These are phyloP conservation scores for Salix viminalis DNA, from an alignment of 345 rosid species.

Conservation along the genomic window DNA sequence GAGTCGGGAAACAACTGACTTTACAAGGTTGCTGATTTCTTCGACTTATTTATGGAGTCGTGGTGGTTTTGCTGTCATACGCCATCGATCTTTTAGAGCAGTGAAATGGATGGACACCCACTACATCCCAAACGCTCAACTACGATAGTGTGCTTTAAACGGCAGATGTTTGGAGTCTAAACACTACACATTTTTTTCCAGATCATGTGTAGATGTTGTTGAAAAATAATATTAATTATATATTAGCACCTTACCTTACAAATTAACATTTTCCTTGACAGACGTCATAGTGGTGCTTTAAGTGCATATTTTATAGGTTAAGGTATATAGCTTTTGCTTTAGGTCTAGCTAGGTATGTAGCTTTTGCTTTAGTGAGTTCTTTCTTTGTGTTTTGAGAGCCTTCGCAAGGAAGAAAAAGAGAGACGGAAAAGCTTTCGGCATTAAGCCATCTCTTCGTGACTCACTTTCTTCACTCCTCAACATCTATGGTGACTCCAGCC, in stretches of 20 bases:
- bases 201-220: background rate
- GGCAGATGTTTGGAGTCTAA: background rate
- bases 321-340: background rate
- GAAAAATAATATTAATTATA: too few species aligned
- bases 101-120: background rate
- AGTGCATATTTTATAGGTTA: background rate
- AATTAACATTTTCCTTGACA: too few species aligned
- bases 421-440: constrained; percentile 24
- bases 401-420: background rate
- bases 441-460: constrained; percentile 30
- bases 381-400: background rate
- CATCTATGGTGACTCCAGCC: constrained; percentile 36
- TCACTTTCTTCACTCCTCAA: constrained; percentile 28
- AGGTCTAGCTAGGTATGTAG: background rate
- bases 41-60: background rate
- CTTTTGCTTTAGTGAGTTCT: background rate
- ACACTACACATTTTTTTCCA: background rate
- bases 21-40: background rate
- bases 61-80: background rate
- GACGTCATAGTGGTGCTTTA: background rate
- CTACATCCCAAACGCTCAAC: background rate
- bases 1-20: background rate
- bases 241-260: too few species aligned
- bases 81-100: background rate
- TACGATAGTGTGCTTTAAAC: background rate